Base-by-base conservation (phyloP, 352 stramenopile species). In the Globisporangium spiculum region DNA sequence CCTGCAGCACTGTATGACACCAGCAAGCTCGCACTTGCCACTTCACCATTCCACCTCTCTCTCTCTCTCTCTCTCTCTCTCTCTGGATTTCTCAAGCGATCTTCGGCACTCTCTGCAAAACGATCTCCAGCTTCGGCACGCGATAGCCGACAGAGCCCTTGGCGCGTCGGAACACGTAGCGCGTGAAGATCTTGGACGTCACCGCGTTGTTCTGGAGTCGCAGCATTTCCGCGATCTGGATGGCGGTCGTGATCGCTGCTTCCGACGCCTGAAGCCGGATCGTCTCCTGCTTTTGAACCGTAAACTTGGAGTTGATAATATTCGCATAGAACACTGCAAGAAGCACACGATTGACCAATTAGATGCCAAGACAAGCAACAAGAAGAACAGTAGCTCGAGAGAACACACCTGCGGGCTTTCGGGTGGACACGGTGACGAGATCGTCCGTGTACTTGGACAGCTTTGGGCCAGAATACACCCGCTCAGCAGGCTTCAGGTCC, bases 281-380 rank as follows among this genome's bases (percentile, higher is more conserved):
- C 10, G 60, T 80, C 41, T 86, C 73, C 56, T 91, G 83, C 64
- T 89, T 85, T 57, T 93, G 86, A 55, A 84, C 75, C 44, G 71
- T 76, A 60, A 93, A 91, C 75, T 93, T 93, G 62, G 81, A 90
- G 68, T 78, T 90, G 69, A 93, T 87, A 62, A 92, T 86, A 64
- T 86, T 92, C 22, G 82, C 86, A 63, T 93, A 93, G 70, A 93
- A 93, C 48, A 80, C 85, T 91, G 59, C 27, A 30, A 50, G 27
- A 53, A 27, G 12, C 14, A 30, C 20, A 61, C 34, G 34, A 26
- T 16, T 32, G 20, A 2, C 16, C 53, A 36, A 32, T 48, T 27
- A 34, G 36, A 32, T 30, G 5, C 14, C 20, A 27, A 4, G 9
- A 3, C n/a, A 55, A 14, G n/a, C 44, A 22, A 22, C n/a, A 8